Percentiles rank a stretch among this genome's conserved stretches.
Conservation (phyloP, 345 rosid species). For the Eucalyptus cloeziana region DNA sequence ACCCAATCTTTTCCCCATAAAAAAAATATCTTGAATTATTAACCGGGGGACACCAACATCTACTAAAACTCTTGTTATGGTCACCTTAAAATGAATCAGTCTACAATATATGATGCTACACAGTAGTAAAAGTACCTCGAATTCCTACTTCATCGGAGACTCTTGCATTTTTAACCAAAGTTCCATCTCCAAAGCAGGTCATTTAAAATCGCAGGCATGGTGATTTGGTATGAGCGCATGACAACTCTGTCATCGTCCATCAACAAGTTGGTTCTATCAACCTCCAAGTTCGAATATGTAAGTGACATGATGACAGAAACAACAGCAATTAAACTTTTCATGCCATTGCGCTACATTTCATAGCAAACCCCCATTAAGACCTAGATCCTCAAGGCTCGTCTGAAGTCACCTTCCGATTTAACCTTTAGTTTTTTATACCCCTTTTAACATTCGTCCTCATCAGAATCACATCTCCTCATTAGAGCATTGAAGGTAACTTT, state of each 20-base stretch:
- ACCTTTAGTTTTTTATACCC: background rate
- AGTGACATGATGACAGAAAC: background rate
- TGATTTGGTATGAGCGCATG: background rate
- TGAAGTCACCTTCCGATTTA: background rate
- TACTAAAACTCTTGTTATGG: background rate
- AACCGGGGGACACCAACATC: background rate
- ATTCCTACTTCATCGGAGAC: background rate
- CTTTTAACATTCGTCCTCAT: background rate
- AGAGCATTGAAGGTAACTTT: too few relatives aligned
- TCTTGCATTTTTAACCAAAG: background rate
- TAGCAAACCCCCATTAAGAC: background rate
- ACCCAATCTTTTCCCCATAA: too few relatives aligned
- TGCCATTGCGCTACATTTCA: background rate
- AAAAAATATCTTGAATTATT: background rate
- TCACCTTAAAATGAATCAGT: background rate
- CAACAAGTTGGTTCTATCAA: background rate
- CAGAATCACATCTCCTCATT: too few relatives aligned
- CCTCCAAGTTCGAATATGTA: background rate
- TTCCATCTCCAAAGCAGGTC: background rate
- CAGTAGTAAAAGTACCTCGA: background rate
- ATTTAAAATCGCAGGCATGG: background rate
- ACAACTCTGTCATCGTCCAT: background rate
- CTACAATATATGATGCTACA: background rate
- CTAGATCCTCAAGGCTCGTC: background rate
- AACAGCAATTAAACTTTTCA: background rate